Conservation (phyloP, 116 monocot genomes). For the Zostera marina region DNA sequence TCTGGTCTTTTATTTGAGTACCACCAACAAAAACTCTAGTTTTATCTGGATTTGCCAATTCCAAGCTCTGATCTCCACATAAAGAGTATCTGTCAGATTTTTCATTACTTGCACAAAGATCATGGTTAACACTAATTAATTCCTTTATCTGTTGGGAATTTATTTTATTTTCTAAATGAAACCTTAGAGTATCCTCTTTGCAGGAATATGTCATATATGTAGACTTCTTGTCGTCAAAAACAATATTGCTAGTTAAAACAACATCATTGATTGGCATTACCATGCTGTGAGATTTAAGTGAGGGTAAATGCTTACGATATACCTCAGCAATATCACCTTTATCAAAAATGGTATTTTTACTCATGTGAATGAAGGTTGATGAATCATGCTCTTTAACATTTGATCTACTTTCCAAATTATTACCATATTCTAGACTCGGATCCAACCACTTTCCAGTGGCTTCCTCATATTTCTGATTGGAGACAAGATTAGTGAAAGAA, state of each 20-base stretch:
- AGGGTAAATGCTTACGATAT: constrained; percentile 20
- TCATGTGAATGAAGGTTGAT: neutral
- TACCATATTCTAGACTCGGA: neutral
- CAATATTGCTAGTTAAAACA: neutral
- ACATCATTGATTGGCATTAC: constrained; percentile 8
- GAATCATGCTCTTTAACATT: neutral
- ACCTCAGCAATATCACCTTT: constrained; percentile 10
- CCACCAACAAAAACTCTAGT: constrained; percentile 6
- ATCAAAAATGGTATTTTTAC: constrained; percentile 3
- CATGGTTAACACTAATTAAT: neutral
- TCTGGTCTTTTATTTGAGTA: neutral
- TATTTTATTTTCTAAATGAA: constrained; percentile 2
- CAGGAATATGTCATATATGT: neutral
- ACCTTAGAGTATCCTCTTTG: neutral
- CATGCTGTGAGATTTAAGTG: constrained; percentile 37
- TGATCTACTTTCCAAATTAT: neutral
- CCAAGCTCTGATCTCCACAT: neutral
- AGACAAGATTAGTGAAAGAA: constrained; percentile 1
- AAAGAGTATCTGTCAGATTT: neutral
- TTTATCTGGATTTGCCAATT: neutral
- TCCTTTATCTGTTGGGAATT: neutral
- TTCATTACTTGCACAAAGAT: neutral
- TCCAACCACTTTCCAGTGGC: constrained; percentile 5
- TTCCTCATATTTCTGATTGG: constrained; percentile 4
- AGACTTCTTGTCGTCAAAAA: constrained; percentile 1